phyloP scores from a whole-genome alignment of 495 filamentous ascomycete genomes.

The Aspergillus wentii region DNA sequence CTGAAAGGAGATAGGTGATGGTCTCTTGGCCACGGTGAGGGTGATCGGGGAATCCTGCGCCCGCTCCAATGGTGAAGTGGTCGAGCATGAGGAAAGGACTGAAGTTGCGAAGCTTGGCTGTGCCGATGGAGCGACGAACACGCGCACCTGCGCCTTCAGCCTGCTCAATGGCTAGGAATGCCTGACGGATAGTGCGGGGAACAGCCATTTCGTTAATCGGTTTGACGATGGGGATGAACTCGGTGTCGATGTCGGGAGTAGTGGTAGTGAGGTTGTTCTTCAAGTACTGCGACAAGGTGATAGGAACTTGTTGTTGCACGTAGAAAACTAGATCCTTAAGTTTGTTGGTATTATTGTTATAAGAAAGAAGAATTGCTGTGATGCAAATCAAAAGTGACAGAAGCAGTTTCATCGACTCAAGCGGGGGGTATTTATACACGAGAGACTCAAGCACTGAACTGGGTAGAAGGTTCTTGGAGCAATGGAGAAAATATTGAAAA shows the following conservation, averaged over 20 bases:
- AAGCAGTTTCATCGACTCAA: slow-evolving; percentile 36
- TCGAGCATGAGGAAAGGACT: slow-evolving; percentile 97
- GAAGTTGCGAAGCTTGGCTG: slow-evolving; percentile 76
- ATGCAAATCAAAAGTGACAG: slow-evolving; percentile 40
- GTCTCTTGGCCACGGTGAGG: slow-evolving; percentile 75
- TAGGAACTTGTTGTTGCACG: slow-evolving; percentile 13
- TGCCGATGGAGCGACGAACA: slow-evolving; percentile 86
- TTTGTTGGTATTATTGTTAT: slow-evolving; percentile 10
- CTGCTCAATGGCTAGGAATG: slow-evolving; percentile 81
- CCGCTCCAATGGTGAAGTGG: slow-evolving; percentile 76
- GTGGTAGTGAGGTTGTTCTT: slow-evolving; percentile 6
- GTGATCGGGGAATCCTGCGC: slow-evolving; percentile 87
- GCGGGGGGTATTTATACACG: slow-evolving; percentile 29
- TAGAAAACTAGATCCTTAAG: slow-evolving; percentile 11
- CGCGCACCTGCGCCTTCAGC: slow-evolving; percentile 85
- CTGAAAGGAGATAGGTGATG: slow-evolving; percentile 84
- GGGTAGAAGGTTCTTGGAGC: slow-evolving; percentile 26
- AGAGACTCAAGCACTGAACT: slow-evolving; percentile 8
- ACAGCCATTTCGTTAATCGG: slow-evolving; percentile 54
- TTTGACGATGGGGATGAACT: slow-evolving; percentile 9
- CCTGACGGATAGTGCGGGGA: slow-evolving; percentile 71
- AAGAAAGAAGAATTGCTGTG: slow-evolving; percentile 31
- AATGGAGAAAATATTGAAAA: slow-evolving; percentile 10
- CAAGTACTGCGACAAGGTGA: slow-evolving; percentile 12
- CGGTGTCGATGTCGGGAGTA: slow-evolving; percentile 2